Evolutionary conservation across 306 rosid species (phyloP).

Genomic region (Cicer chorassanicum): DNA sequence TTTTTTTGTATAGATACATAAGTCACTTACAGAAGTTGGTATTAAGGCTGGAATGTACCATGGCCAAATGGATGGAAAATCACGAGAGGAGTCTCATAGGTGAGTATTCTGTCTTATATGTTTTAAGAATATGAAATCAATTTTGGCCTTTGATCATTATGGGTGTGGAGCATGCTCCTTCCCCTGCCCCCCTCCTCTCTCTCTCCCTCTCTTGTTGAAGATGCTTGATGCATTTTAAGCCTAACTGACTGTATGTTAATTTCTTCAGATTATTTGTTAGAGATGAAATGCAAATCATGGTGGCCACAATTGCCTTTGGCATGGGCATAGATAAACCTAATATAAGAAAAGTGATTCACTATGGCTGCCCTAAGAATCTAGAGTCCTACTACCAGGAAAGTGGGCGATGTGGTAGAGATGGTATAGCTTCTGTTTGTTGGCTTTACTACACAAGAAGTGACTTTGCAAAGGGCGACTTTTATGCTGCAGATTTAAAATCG

Average conservation of each 20-base stretch:
- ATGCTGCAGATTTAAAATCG: constrained; percentile 63
- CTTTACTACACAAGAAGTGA: constrained; percentile 90
- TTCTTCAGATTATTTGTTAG: constrained; percentile 74
- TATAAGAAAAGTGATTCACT: constrained; percentile 88
- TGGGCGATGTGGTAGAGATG: constrained; percentile 95
- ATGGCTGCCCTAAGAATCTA: constrained; percentile 90
- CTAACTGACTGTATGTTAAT: constrained; percentile 37
- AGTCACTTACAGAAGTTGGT: constrained; percentile 68
- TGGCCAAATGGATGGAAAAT: constrained; percentile 72
- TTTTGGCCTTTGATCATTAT: constrained; percentile 34
- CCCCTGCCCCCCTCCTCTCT: constrained; percentile 3
- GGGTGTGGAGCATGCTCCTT: constrained; percentile 35
- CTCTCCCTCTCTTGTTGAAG: constrained; percentile 28
- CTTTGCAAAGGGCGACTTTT: constrained; percentile 69
- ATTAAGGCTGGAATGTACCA: constrained; percentile 77
- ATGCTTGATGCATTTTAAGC: constrained; percentile 25
- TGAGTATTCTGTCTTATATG: constrained; percentile 44
- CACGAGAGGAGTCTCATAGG: constrained; percentile 93
- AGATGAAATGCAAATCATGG: constrained; percentile 85
- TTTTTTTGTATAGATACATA: constrained; percentile 59
- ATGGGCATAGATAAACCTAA: constrained; percentile 98
- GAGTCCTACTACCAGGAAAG: constrained; percentile 96
- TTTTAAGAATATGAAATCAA: constrained; percentile 39
- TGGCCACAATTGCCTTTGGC: constrained; percentile 94
- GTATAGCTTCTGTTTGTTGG: constrained; percentile 89